Evolutionary conservation across 257 asterid genomes (phyloP).

Genomic region (Hygrophila difformis): DNA sequence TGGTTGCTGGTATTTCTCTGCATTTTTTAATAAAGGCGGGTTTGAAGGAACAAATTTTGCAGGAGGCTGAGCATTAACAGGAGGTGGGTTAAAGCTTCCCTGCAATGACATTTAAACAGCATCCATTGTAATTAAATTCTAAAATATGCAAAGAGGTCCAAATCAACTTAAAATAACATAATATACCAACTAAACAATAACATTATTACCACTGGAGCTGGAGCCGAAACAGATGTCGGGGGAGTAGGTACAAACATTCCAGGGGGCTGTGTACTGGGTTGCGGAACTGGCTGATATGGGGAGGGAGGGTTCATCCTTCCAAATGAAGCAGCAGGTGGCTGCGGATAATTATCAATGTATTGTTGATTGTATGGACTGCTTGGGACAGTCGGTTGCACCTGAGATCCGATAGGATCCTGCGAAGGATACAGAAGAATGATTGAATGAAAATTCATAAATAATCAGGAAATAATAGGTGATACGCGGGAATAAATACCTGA

Average conservation of each 20-base stretch:
- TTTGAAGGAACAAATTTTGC: constrained; percentile 70
- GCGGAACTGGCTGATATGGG: constrained; percentile 48
- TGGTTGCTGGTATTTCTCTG: constrained; percentile 84
- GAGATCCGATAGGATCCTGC: constrained; percentile 50
- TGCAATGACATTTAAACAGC: constrained; percentile 22
- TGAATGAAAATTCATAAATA: constrained; percentile 10
- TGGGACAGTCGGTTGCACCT: constrained; percentile 35
- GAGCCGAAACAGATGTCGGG: constrained; percentile 41
- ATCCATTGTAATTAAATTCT: constrained; percentile 2
- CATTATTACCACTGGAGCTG: constrained; percentile 41
- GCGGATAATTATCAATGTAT: constrained; percentile 59
- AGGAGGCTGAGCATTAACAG: constrained; percentile 57
- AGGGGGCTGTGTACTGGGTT: constrained; percentile 44
- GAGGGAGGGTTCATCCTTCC: constrained; percentile 40
- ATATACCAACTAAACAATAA: constrained; percentile 12
- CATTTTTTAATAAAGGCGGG: constrained; percentile 57
- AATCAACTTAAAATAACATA: not conserved
- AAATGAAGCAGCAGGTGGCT: constrained; percentile 30
- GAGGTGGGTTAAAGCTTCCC: constrained; percentile 64
- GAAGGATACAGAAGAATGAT: too few species aligned
- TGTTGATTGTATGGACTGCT: constrained; percentile 57
- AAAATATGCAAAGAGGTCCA: too few species aligned
- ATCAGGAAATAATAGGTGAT: constrained; percentile 7
- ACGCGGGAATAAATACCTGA: constrained; percentile 32
- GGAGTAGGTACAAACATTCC: constrained; percentile 73